phyloP scores from a whole-genome alignment of 768 basidiomycete genomes.

The Gelatoporia subvermispora region DNA sequence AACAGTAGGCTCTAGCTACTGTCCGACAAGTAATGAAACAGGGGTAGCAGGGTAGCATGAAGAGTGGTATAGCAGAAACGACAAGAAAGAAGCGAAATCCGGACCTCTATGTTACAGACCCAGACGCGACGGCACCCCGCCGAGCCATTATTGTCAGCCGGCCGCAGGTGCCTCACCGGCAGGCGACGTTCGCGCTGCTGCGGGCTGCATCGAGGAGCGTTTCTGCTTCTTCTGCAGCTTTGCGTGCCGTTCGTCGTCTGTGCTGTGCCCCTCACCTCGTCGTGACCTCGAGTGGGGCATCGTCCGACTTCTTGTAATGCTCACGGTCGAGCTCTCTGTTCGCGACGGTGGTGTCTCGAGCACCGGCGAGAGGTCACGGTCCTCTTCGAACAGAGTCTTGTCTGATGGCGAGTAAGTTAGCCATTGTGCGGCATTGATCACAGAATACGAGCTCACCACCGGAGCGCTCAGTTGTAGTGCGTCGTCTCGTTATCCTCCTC shows the following conservation, averaged over 20 bases:
- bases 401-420: conserved; percentile 9
- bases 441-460: conserved; percentile 14
- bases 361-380: conserved; percentile 41
- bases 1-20: too few relatives aligned
- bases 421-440: not conserved
- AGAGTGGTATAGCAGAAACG: conserved; percentile 1
- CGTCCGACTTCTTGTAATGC: conserved; percentile 59
- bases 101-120: not conserved
- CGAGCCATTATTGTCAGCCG: not conserved
- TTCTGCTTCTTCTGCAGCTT: conserved; percentile 50
- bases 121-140: not conserved
- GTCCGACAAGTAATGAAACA: not conserved
- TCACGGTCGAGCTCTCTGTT: conserved; percentile 28
- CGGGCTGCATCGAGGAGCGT: conserved; percentile 36
- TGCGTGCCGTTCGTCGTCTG: conserved; percentile 34
- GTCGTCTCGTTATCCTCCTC: conserved; percentile 45
- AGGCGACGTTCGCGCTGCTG: conserved; percentile 1
- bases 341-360: conserved; percentile 36
- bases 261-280: conserved; percentile 12
- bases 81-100: not conserved
- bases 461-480: conserved; percentile 48
- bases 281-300: conserved; percentile 41
- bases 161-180: not conserved
- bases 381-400: conserved; percentile 22
- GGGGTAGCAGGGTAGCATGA: not conserved